A percentile compares a stretch with the other conserved stretches of the same genome.
Evolutionary conservation across 768 basidiomycete species (phyloP).

Genomic region (Cyclocybe aegerita): DNA sequence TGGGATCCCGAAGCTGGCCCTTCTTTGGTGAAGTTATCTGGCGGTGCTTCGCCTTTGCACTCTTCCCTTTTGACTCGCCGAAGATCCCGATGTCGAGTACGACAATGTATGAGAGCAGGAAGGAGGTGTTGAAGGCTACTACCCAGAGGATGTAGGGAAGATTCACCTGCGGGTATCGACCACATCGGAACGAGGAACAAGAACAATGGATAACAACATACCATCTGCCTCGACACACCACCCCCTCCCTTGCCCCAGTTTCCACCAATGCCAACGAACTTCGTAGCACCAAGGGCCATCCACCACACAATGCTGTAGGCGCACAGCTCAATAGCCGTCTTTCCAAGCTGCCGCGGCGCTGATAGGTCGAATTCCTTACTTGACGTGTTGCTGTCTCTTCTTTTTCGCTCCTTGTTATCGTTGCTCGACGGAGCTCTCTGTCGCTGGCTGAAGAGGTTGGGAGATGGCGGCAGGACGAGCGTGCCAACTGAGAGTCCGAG

Average conservation of each 20-base stretch:
- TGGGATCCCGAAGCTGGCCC: neutral
- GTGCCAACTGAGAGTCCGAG: conserved; percentile 84
- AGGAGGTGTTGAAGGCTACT: conserved; percentile 83
- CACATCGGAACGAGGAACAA: neutral
- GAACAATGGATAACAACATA: conserved; percentile 20
- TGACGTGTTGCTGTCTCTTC: conserved; percentile 9
- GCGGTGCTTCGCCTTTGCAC: conserved; percentile 6
- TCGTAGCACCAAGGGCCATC: conserved; percentile 46
- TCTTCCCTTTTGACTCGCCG: conserved; percentile 36
- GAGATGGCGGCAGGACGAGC: conserved; percentile 70
- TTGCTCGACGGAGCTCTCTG: conserved; percentile 30
- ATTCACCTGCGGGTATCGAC: conserved; percentile 62
- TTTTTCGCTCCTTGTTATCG: conserved; percentile 1
- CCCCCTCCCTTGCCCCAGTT: conserved; percentile 19
- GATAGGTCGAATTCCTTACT: conserved; percentile 16
- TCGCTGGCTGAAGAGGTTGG: conserved; percentile 65
- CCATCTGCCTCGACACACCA: conserved; percentile 48
- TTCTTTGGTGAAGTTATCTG: conserved; percentile 1
- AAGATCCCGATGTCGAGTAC: conserved; percentile 70
- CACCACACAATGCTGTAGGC: conserved; percentile 84
- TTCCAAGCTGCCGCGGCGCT: conserved; percentile 59
- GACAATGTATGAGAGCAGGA: conserved; percentile 77
- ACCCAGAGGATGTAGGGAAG: conserved; percentile 88
- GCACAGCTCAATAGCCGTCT: conserved; percentile 74
- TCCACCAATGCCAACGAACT: conserved; percentile 39